Percentiles rank a stretch among this genome's conserved stretches.
Evolutionary conservation across 1,139 yeast genomes (phyloP).

Genomic region (Kurtzmaniella natalensis): DNA sequence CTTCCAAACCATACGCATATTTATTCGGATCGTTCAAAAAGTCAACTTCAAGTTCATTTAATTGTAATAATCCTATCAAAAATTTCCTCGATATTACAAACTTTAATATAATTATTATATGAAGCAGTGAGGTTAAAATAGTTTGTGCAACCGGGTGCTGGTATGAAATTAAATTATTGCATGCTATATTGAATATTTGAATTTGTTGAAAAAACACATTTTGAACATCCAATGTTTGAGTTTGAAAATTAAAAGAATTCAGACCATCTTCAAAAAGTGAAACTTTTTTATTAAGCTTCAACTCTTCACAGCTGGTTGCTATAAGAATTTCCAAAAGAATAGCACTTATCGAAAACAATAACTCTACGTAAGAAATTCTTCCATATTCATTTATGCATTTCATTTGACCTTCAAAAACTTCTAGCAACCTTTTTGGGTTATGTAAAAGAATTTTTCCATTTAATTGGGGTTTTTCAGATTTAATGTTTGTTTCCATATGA

Average conservation of each 20-base stretch:
- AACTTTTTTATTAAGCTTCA: too few species aligned
- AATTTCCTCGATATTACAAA: conserved; percentile 21
- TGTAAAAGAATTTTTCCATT: neutral
- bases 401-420: neutral
- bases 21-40: conserved; percentile 3
- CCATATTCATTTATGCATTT: neutral
- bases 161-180: conserved; percentile 15
- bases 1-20: neutral
- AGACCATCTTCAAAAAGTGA: too few species aligned
- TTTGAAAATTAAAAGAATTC: too few species aligned
- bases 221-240: too few species aligned
- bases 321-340: neutral
- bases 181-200: conserved; percentile 25
- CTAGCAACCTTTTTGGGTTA: neutral
- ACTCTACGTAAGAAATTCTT: conserved; percentile 4
- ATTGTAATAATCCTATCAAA: neutral
- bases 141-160: conserved; percentile 6
- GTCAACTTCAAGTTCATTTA: conserved; percentile 3
- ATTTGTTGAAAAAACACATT: conserved; percentile 28
- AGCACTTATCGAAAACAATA: neutral
- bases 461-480: neutral
- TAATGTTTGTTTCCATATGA: conserved; percentile 2
- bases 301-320: too few species aligned
- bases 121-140: conserved; percentile 24
- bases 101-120: conserved; percentile 29